A percentile compares a stretch with the other conserved stretches of the same genome.
These are phyloP conservation scores for Penicillium sp. DNA, from an alignment of 2,329 filamentous ascomycete species.

Conservation along the genomic window DNA sequence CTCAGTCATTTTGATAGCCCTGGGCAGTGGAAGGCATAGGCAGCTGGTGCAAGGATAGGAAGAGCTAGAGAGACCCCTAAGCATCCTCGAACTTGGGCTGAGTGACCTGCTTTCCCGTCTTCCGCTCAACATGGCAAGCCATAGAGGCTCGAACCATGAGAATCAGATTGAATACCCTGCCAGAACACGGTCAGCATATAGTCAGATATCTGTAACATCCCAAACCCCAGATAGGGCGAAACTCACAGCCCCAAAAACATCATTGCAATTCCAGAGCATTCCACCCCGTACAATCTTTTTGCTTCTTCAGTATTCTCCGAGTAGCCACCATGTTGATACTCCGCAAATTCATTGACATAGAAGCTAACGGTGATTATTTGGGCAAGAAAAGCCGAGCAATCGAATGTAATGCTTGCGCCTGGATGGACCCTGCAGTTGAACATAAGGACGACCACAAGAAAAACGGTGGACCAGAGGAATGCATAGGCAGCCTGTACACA, in stretches of 20 bases:
- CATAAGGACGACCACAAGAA: slow-evolving; percentile 27
- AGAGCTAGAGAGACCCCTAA: not conserved
- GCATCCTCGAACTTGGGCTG: slow-evolving; percentile 13
- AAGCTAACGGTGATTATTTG: slow-evolving; percentile 21
- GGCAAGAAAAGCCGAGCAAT: slow-evolving; percentile 19
- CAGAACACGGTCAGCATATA: not conserved
- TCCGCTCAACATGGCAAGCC: slow-evolving; percentile 23
- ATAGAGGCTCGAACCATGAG: slow-evolving; percentile 21
- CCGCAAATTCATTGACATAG: slow-evolving; percentile 19
- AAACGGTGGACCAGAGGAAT: slow-evolving; percentile 26
- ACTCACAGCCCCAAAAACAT: slow-evolving; percentile 26
- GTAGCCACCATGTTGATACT: slow-evolving; percentile 22
- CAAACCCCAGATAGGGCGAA: not conserved
- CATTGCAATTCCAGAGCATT: slow-evolving; percentile 23
- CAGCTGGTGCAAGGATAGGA: not conserved
- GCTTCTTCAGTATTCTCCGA: slow-evolving; percentile 1
- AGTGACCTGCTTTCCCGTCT: not conserved
- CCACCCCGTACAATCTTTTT: slow-evolving; percentile 18
- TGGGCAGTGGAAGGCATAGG: not conserved
- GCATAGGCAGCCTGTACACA: slow-evolving; percentile 18
- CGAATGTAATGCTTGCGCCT: slow-evolving; percentile 20
- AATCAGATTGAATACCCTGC: slow-evolving; percentile 20
- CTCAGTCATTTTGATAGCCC: not conserved
- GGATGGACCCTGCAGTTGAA: slow-evolving; percentile 26
- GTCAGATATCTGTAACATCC: not conserved